Evolutionary conservation across 2,329 filamentous ascomycete species (phyloP), one percentile per base, ranked within the genome.

Genomic region (Apiospora marii): DNA sequence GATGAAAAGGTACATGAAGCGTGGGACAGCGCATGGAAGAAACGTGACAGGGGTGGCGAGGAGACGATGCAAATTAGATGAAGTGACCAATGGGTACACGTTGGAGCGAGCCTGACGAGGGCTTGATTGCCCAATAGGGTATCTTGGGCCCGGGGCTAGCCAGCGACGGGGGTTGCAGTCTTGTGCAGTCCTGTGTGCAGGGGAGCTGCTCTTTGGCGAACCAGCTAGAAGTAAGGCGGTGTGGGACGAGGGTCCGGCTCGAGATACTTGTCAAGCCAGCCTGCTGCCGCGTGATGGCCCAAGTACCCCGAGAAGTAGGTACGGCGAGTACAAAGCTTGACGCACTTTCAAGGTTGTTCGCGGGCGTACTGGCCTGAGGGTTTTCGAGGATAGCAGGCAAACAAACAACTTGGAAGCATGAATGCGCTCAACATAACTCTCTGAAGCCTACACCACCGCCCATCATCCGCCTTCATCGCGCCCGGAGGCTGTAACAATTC

Each of bases 21-120:
- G 82, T 83, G 82, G 82, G 81, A 85, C 85, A 83, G 77, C 82
- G 84, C 85, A 87, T 87, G 84, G 84, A 81, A 84, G 82, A 85
- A 85, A 85, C 81, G 84, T 84, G 85, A 86, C 83, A 85, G 82
- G 85, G 85, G 80, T 75, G 77, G 76, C 75, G 73, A 76, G 75
- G 73, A 79, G 79, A 78, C 76, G 79, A 82, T 82, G 83, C 82
- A 83, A 84, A 83, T 84, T 83, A 83, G 82, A 88, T 88, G 84
- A 85, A 84, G 80, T 82, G 82, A 77, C 87, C 87, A 89, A 88
- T 89, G 82, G 83, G 79, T 78, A 79, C 73, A 74, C 71, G 67
- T 74, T 69, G 78, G 74, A 69, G 73, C 81, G 80, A 80, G 81
- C 81, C 64, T 82, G 81, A 83, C 83, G 81, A 80, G 81, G 83